Evolutionary conservation across 75 land plant species (phyloP).

Genomic region (Isoetes taiwanensis): DNA sequence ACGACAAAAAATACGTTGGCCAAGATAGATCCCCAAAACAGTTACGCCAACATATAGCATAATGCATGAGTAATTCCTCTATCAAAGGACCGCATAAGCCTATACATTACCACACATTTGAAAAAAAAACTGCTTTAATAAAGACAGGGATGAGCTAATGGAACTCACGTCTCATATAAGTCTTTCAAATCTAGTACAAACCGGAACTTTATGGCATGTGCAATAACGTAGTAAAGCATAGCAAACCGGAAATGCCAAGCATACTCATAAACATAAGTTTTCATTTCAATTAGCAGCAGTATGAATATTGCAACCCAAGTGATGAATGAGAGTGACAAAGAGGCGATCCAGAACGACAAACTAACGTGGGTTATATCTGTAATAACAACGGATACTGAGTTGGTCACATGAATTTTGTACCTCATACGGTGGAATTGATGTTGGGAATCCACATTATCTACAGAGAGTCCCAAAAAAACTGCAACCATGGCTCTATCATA

Average conservation of each 20-base stretch:
- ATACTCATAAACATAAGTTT: constrained; percentile 52
- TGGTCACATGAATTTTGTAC: constrained; percentile 14
- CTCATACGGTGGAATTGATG: constrained; percentile 71
- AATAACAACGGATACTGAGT: neutral
- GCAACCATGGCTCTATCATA: constrained; percentile 52
- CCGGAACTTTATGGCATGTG: constrained; percentile 51
- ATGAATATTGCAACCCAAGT: constrained; percentile 60
- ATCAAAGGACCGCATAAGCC: constrained; percentile 7
- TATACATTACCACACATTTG: neutral
- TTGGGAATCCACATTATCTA: constrained; percentile 51
- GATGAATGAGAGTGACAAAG: constrained; percentile 18
- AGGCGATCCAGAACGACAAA: constrained; percentile 34
- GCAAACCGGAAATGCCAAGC: constrained; percentile 83
- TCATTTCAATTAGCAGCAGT: constrained; percentile 51
- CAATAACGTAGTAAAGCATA: constrained; percentile 64
- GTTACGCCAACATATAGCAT: constrained; percentile 31
- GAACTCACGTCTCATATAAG: constrained; percentile 37
- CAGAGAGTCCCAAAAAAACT: constrained; percentile 56
- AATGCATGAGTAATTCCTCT: no score
- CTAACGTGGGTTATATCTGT: no score
- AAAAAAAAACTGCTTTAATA: neutral
- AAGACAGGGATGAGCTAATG: neutral
- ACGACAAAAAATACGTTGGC: constrained; percentile 46
- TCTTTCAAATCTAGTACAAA: constrained; percentile 41
- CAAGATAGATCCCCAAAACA: constrained; percentile 31